Base-by-base conservation (phyloP, 306 rosid genomes). In the Cucurbita moschata region DNA sequence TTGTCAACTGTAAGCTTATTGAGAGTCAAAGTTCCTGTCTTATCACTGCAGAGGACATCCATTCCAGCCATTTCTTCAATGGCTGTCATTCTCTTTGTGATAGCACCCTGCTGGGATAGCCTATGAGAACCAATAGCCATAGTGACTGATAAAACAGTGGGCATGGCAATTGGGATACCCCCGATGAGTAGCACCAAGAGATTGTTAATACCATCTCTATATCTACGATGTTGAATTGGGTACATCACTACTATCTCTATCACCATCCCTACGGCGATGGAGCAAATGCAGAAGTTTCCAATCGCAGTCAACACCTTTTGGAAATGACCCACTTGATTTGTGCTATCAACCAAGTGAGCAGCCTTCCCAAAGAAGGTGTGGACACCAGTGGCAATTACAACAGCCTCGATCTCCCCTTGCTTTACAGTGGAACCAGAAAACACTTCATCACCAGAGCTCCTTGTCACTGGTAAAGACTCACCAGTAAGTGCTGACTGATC, bases 291-390 rank as follows among this genome's bases (percentile, higher is more conserved):
- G 86, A 92, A 90, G 85, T 92, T 92, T 74, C 98, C 98, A 39
- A 92, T 90, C 60, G 96, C 89, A 5, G 96, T 88, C 80, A 88
- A 86, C 40, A 92, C 98, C 96, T 90, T 82, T 76, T 92, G 98
- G 82, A 92, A 92, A 76, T 90, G 98, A 0, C 98, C 98, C 37
- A 75, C 86, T 66, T 86, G 85, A 74, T 92, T 83, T 57, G 96
- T 88, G 85, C 84, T 88, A 77, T 92, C 98, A 1, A 92, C 98
- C 60, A 92, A 69, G 72, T 90, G 98, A 79, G 98, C 98, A 71
- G 98, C 98, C 84, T 92, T 92, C 49, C 98, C 98, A 9, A 92
- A 92, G 88, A 92, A 92, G 77, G 98, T 90, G 72, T 90, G 96
- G 0, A 92, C 96, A 2, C 98, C 96, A 8, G 98, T 92, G 16